Base-by-base conservation (phyloP, 495 filamentous ascomycete species). In the Collariella sp. region DNA sequence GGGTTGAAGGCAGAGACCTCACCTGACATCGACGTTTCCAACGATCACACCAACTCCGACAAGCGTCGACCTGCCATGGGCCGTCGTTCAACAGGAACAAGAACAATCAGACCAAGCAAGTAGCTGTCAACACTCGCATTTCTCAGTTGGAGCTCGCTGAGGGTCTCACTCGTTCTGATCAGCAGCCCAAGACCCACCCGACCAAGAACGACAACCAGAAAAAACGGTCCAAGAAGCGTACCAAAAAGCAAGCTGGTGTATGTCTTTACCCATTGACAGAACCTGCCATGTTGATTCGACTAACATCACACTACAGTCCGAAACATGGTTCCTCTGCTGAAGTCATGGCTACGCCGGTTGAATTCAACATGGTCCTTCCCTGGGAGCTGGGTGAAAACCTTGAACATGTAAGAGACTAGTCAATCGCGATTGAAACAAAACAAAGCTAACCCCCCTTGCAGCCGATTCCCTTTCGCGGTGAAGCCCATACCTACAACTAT, bases 71-170 rank as follows among this genome's bases (percentile, higher is more conserved):
- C 39, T 0, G 10, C 7, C 12, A 44, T 35, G 39, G 26, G n/a
- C 5, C 3, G 38, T 19, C 3, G 4, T 20, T 22, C 26, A 31
- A 31, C 5, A 31, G 34, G 7, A 40, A 51, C 16, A 51, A 33
- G 18, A 31, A 3, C 13, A 18, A 51, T 19, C 16, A 18, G 3
- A 19, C 50, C 13, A 15, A 20, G n/a, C 10, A 29, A 2, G 12
- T 31, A 0, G 18, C 12, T 19, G 5, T 10, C 31, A 39, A 26
- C 9, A 2, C 22, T 3, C 20, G 13, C 0, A 15, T 24, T 13
- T 18, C 46, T 10, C 12, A 49, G 31, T 18, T 55, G n/a, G 38
- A 49, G 5, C 36, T 55, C 22, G 36, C 52, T 1, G 45, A 55
- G 34, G 36, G 52, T 1, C 26, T 16, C 4, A 10, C 5, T 0